phyloP scores from a whole-genome alignment of 805 yeast species.

The Debaryomyces maramus region DNA sequence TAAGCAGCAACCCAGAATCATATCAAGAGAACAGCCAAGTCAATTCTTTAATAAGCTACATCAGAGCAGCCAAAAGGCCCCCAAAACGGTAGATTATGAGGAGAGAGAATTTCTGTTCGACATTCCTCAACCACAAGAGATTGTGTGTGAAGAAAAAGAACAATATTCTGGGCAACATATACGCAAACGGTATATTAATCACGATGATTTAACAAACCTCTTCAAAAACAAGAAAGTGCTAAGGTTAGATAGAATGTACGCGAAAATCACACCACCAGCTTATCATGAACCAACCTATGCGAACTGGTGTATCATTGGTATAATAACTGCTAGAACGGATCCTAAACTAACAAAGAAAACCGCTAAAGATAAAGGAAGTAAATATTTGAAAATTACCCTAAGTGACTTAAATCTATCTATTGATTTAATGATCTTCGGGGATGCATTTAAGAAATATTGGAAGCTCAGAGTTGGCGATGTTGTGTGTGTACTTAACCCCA shows the following conservation, averaged over 20 bases:
- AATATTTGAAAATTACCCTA: conserved; percentile 60
- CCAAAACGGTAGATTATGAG: conserved; percentile 19
- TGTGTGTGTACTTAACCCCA: conserved; percentile 74
- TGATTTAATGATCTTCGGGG: conserved; percentile 62
- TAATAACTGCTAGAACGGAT: conserved; percentile 57
- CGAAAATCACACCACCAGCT: conserved; percentile 67
- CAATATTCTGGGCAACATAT: conserved; percentile 16
- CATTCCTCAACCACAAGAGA: conserved; percentile 10
- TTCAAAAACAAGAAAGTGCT: conserved; percentile 54
- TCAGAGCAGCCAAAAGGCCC: conserved; percentile 9
- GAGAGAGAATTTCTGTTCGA: conserved; percentile 28
- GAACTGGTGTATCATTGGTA: conserved; percentile 81
- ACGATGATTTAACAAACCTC: conserved; percentile 30
- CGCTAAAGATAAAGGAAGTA: conserved; percentile 33
- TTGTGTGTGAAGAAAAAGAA: conserved; percentile 22
- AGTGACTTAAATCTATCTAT: conserved; percentile 68
- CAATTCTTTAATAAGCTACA: conserved; percentile 20
- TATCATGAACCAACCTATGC: conserved; percentile 67
- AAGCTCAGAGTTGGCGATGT: conserved; percentile 74
- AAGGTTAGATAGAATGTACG: conserved; percentile 57
- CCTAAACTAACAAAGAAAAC: conserved; percentile 42
- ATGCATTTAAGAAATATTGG: conserved; percentile 70
- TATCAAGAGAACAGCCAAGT: not conserved
- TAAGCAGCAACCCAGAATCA: not conserved
- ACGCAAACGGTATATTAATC: conserved; percentile 47